These are phyloP conservation scores for Colletotrichum musae DNA, from an alignment of 2,329 filamentous ascomycete species.

Conservation along the genomic window DNA sequence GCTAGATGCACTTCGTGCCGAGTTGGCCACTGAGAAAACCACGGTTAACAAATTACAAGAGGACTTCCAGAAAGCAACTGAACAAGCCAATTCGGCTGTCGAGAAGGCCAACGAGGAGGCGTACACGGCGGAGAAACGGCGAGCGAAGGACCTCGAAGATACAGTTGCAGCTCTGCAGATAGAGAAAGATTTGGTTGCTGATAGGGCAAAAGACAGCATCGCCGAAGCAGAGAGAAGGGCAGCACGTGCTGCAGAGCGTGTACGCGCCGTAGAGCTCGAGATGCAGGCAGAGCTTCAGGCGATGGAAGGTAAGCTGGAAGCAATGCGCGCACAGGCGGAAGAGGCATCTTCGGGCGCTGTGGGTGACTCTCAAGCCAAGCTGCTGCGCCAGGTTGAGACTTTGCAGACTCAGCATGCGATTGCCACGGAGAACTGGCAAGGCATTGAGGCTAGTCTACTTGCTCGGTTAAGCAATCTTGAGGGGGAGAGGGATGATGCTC, in stretches of 20 bases:
- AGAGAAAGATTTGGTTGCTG: constrained; percentile 82
- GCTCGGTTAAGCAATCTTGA: constrained; percentile 84
- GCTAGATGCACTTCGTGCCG: constrained; percentile 73
- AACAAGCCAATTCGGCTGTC: constrained; percentile 77
- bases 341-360: constrained; percentile 87
- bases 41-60: constrained; percentile 78
- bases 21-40: constrained; percentile 74
- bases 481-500: constrained; percentile 90
- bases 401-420: constrained; percentile 95
- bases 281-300: constrained; percentile 82
- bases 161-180: constrained; percentile 76
- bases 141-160: constrained; percentile 68
- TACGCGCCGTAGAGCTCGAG: constrained; percentile 79
- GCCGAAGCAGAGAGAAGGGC: constrained; percentile 83
- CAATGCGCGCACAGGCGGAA: constrained; percentile 86
- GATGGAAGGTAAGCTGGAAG: constrained; percentile 91
- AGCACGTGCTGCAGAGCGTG: constrained; percentile 79
- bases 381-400: constrained; percentile 94
- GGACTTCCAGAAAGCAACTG: constrained; percentile 77
- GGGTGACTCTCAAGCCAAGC: constrained; percentile 88
- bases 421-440: constrained; percentile 97
- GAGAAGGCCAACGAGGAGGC: constrained; percentile 77
- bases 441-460: constrained; percentile 89
- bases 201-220: constrained; percentile 73
- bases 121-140: constrained; percentile 74